These are phyloP conservation scores for Colletotrichum sojae DNA, from an alignment of 2,329 filamentous ascomycete species.

Conservation along the genomic window DNA sequence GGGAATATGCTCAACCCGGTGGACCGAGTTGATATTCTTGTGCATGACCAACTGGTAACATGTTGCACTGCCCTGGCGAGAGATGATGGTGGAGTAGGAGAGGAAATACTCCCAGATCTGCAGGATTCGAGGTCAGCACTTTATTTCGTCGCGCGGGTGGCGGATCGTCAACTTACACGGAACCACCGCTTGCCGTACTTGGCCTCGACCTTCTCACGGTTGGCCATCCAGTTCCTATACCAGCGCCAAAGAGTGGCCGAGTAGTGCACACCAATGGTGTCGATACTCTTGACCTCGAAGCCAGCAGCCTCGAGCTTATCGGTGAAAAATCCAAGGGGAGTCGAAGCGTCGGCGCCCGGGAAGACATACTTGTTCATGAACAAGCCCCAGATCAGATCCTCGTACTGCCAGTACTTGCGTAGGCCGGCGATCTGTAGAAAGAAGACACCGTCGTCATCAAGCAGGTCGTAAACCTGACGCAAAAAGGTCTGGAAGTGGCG, in stretches of 20 bases:
- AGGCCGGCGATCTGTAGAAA: constrained; percentile 96
- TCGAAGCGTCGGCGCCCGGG: constrained; percentile 95
- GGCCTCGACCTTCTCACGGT: constrained; percentile 86
- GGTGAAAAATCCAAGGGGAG: constrained; percentile 89
- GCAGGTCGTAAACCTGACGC: constrained; percentile 50
- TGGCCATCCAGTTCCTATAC: constrained; percentile 94
- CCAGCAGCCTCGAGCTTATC: constrained; percentile 87
- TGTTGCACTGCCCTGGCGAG: constrained; percentile 81
- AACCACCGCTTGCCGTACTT: constrained; percentile 85
- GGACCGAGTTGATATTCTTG: constrained; percentile 87
- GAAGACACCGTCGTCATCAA: constrained; percentile 95
- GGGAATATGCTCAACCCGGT: constrained; percentile 79
- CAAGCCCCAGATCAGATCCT: constrained; percentile 96
- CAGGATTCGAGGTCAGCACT: neutral
- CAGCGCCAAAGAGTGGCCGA: constrained; percentile 90
- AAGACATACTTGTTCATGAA: constrained; percentile 99
- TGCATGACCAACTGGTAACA: constrained; percentile 85
- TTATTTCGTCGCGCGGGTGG: neutral
- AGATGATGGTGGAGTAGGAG: constrained; percentile 82
- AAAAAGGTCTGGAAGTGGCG: constrained; percentile 67
- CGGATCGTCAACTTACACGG: constrained; percentile 67
- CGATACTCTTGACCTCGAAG: constrained; percentile 86
- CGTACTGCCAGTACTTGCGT: constrained; percentile 95
- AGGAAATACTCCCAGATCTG: constrained; percentile 87
- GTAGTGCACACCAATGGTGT: constrained; percentile 91